Percentiles rank a stretch among this genome's conserved stretches.
These are phyloP conservation scores for Cercospora canescens DNA, from an alignment of 2,329 filamentous ascomycete species.

Conservation along the genomic window DNA sequence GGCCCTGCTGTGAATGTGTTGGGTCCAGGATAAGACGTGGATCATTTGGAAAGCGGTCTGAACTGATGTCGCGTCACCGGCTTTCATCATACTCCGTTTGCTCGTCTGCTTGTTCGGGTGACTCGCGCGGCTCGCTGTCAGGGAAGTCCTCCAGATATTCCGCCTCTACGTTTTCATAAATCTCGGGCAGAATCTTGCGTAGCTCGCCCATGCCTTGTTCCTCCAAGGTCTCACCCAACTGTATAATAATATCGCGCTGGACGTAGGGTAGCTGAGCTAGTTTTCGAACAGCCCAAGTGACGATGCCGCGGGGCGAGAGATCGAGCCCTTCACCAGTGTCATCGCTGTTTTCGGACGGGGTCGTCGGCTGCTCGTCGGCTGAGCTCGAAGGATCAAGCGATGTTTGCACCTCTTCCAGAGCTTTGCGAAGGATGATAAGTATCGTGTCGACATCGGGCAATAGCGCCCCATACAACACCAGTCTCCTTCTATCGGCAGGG, in stretches of 20 bases:
- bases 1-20: no score
- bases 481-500: not conserved
- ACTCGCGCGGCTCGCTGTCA: not conserved
- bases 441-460: slow-evolving; percentile 27
- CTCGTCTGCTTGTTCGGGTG: not conserved
- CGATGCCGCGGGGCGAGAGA: slow-evolving; percentile 14
- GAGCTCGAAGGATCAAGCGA: not conserved
- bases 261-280: slow-evolving; percentile 21
- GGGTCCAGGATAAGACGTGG: no score
- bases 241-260: slow-evolving; percentile 9
- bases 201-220: slow-evolving; percentile 19
- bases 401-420: slow-evolving; percentile 20
- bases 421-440: slow-evolving; percentile 25
- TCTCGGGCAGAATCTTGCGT: slow-evolving; percentile 15
- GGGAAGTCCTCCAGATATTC: not conserved
- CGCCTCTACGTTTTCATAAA: slow-evolving; percentile 1
- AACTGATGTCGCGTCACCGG: no score
- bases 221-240: slow-evolving; percentile 15
- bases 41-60: no score
- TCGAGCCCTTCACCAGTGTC: not conserved
- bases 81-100: no score
- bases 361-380: not conserved
- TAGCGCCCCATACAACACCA: slow-evolving; percentile 27
- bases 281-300: slow-evolving; percentile 23
- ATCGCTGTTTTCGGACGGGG: not conserved